Evolutionary conservation across 306 rosid species (phyloP).

Genomic region (Gleditsia sinensis): DNA sequence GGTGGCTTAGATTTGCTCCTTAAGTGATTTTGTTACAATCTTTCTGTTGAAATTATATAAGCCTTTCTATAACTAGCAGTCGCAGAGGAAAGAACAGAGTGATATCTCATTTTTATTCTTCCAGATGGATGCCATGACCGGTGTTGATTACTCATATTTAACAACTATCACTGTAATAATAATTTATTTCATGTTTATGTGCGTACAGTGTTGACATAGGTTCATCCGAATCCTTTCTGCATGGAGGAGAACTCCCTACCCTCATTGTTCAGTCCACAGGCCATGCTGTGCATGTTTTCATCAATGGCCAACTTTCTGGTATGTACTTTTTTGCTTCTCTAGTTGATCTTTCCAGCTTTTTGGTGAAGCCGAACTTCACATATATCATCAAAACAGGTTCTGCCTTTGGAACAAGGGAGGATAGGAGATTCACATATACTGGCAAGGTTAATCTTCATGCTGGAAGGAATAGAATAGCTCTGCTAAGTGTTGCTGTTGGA

Average conservation of each 20-base stretch:
- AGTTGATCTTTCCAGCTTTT: slow-evolving; percentile 24
- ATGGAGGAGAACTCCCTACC: slow-evolving; percentile 80
- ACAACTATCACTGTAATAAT: slow-evolving; percentile 10
- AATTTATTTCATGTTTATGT: slow-evolving; percentile 33
- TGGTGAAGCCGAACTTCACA: slow-evolving; percentile 20
- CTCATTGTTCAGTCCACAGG: slow-evolving; percentile 92
- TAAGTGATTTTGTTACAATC: slow-evolving; percentile 5
- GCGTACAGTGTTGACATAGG: slow-evolving; percentile 72
- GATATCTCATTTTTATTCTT: background rate
- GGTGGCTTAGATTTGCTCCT: slow-evolving; percentile 26
- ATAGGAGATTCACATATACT: slow-evolving; percentile 77
- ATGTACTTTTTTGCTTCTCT: slow-evolving; percentile 34
- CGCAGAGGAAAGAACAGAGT: slow-evolving; percentile 1
- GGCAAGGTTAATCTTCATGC: slow-evolving; percentile 79
- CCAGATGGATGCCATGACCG: background rate
- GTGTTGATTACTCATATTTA: slow-evolving; percentile 13
- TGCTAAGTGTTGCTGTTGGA: slow-evolving; percentile 95
- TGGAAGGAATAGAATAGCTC: slow-evolving; percentile 83
- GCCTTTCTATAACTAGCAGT: background rate
- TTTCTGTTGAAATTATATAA: background rate
- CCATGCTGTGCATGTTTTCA: slow-evolving; percentile 90
- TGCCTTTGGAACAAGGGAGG: slow-evolving; percentile 84
- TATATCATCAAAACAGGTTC: slow-evolving; percentile 64
- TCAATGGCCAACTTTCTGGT: slow-evolving; percentile 92
- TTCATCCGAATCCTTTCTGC: slow-evolving; percentile 83